Base-by-base conservation (phyloP, 2,329 filamentous ascomycete species). In the Mariannaea sp. region DNA sequence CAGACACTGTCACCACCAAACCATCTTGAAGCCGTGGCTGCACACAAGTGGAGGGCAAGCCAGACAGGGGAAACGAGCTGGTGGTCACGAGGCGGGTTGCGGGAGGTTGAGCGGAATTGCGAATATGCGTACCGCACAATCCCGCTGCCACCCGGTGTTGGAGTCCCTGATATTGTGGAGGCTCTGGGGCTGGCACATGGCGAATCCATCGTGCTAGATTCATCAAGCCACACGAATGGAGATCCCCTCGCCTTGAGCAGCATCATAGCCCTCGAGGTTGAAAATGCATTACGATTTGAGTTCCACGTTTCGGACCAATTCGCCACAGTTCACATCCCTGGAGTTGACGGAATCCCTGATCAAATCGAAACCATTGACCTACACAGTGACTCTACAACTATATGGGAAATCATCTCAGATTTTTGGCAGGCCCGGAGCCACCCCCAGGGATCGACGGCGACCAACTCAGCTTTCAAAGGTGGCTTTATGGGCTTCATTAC, bases 401-500 rank as follows among this genome's bases (percentile, higher is more conserved):
- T 82, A 7, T 84, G 81, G 80, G 74, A 79, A 27, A 63, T 82
- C 32, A 65, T 83, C 9, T 76, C 80, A 0, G 73, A 75, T 5
- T 80, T 80, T 40, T 70, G 72, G 62, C 62, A 70, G 33, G 58
- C 56, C 5, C 58, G 73, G 29, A 67, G 50, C 8, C 50, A 64
- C 4, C 59, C 64, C 4, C 61, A 65, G n/a, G 54, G 55, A 13
- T 54, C 54, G 14, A 38, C 39, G 10, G 43, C 53, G 9, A 57
- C 61, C 14, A 30, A 20, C 3, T 62, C 61, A 0, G 82, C 89
- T 0, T 96, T 96, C 68, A 84, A 89, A 71, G 92, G 90, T 45
- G 92, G 92, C 0, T 86, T 96, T 54, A 84, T 96, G 73, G 92
- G 92, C 0, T 95, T 88, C 65, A 81, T 91, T 44, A 91, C 89